A percentile compares a stretch with the other conserved stretches of the same genome.
Conservation (phyloP, 768 basidiomycete genomes). For the Lentinula lateritia region DNA sequence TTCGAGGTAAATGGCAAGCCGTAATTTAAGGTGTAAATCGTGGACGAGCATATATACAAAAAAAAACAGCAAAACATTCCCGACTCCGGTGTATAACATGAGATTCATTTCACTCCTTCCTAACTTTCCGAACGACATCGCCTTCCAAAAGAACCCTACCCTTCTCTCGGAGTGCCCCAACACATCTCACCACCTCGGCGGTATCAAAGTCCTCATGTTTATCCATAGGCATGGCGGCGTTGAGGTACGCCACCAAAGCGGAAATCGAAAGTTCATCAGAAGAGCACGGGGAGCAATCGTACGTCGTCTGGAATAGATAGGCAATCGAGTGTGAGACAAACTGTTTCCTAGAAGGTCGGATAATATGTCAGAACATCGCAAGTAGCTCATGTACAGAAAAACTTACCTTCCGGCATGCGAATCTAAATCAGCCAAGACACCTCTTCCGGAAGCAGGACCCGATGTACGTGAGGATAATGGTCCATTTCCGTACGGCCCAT, state of each 20-base stretch:
- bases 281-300: slow-evolving; percentile 33
- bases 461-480: neutral
- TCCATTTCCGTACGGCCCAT: neutral
- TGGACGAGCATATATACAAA: no score
- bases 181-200: slow-evolving; percentile 55
- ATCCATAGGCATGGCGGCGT: slow-evolving; percentile 70
- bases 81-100: no score
- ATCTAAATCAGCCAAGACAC: slow-evolving; percentile 4
- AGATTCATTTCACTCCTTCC: neutral
- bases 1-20: no score
- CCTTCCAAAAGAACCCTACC: slow-evolving; percentile 48
- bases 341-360: slow-evolving; percentile 32
- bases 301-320: slow-evolving; percentile 65
- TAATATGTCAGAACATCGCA: slow-evolving; percentile 4
- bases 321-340: slow-evolving; percentile 59
- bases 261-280: slow-evolving; percentile 66
- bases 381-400: neutral
- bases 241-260: slow-evolving; percentile 63
- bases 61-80: no score
- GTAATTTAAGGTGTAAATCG: no score
- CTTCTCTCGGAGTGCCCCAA: slow-evolving; percentile 38
- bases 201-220: slow-evolving; percentile 84
- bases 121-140: slow-evolving; percentile 22
- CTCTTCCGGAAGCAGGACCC: neutral
- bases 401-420: neutral